Percentiles rank a stretch among this genome's conserved stretches.
These are phyloP conservation scores for Puccinia novopanici DNA, from an alignment of 1,284 basidiomycete species.

Conservation along the genomic window DNA sequence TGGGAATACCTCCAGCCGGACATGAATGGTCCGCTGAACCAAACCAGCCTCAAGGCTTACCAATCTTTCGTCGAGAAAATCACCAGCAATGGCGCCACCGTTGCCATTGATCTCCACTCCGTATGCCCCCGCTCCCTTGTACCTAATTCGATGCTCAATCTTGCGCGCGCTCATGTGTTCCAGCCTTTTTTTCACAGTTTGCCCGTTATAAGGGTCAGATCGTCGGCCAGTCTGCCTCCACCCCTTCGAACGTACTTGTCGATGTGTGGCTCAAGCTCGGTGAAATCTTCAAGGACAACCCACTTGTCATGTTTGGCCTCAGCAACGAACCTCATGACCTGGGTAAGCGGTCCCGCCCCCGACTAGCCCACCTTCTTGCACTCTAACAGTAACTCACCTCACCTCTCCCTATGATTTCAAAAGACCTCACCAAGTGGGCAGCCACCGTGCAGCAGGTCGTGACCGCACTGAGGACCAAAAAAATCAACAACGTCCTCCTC, in stretches of 20 bases:
- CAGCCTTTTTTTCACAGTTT: background rate
- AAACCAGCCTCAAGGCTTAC: background rate
- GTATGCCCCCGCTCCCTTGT: conserved; percentile 14
- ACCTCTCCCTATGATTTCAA: background rate
- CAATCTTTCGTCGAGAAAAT: conserved; percentile 2
- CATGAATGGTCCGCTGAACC: conserved; percentile 4
- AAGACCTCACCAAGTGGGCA: conserved; percentile 20
- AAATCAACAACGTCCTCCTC: background rate
- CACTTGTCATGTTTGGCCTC: conserved; percentile 15
- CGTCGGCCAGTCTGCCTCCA: conserved; percentile 11
- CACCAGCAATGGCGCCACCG: background rate
- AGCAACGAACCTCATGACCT: conserved; percentile 37
- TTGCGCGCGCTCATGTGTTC: too few relatives aligned
- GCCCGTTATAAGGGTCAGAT: conserved; percentile 7
- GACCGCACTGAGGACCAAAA: background rate
- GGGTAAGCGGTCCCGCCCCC: background rate
- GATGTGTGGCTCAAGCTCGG: conserved; percentile 17
- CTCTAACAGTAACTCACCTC: background rate
- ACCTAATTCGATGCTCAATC: too few relatives aligned
- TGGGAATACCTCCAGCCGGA: conserved; percentile 27
- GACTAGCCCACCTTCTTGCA: background rate
- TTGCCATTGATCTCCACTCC: conserved; percentile 28
- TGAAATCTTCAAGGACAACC: conserved; percentile 11
- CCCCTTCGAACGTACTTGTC: background rate
- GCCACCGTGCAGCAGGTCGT: conserved; percentile 13